These are phyloP conservation scores for Phytophthora sojae DNA, from an alignment of 352 stramenopile species.

Conservation along the genomic window DNA sequence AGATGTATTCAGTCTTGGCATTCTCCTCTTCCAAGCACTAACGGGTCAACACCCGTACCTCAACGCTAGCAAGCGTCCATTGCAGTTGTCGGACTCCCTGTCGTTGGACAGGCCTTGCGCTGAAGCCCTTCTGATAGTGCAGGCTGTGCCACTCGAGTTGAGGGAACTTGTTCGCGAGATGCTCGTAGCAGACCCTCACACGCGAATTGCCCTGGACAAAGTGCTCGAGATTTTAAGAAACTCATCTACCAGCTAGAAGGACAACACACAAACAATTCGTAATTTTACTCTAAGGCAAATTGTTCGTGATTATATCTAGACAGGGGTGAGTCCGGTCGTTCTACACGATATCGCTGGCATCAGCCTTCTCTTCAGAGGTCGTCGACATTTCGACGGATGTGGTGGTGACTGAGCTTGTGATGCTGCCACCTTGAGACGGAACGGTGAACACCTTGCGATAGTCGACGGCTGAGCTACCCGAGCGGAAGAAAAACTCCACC, in stretches of 20 bases:
- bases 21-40: constrained; percentile 71
- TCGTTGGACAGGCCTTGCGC: constrained; percentile 53
- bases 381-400: constrained; percentile 20
- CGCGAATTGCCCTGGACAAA: constrained; percentile 45
- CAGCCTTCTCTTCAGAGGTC: constrained; percentile 20
- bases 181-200: constrained; percentile 42
- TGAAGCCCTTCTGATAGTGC: constrained; percentile 32
- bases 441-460: constrained; percentile 53
- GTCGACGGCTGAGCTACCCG: constrained; percentile 41
- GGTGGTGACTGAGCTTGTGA: constrained; percentile 23
- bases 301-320: constrained; percentile 19
- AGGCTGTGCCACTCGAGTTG: constrained; percentile 41
- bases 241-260: neutral
- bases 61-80: constrained; percentile 31
- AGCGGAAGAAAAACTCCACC: constrained; percentile 57
- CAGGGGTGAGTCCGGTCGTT: constrained; percentile 3
- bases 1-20: constrained; percentile 70
- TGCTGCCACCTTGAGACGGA: constrained; percentile 11
- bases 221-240: neutral
- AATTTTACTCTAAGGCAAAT: neutral
- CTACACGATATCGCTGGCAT: constrained; percentile 35
- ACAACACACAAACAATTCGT: neutral
- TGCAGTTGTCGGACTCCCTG: constrained; percentile 57
- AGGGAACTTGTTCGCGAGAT: constrained; percentile 50
- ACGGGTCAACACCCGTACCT: constrained; percentile 64